A percentile compares a stretch with the other conserved stretches of the same genome.
These are phyloP conservation scores for Galerina sulciceps DNA, from an alignment of 768 basidiomycete genomes.

Conservation along the genomic window DNA sequence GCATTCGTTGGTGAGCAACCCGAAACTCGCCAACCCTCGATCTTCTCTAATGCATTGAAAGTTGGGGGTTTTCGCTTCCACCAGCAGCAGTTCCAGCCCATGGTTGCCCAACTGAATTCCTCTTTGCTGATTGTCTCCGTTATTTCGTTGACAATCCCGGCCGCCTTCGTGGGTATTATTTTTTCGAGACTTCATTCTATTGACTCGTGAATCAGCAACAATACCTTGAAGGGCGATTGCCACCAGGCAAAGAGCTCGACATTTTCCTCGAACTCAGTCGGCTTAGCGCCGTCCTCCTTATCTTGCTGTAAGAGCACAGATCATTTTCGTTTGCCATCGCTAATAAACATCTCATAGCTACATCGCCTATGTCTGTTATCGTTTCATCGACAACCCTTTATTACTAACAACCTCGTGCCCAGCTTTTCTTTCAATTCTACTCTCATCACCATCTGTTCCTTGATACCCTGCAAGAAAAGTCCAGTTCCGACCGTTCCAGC, in stretches of 20 bases:
- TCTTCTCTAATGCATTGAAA: constrained; percentile 7
- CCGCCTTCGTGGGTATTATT: constrained; percentile 51
- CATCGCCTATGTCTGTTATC: constrained; percentile 22
- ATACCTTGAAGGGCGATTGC: constrained; percentile 38
- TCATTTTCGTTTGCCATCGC: neutral
- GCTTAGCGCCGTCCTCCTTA: constrained; percentile 50
- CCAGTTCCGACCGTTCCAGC: constrained; percentile 18
- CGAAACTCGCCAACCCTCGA: neutral
- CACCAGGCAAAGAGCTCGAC: constrained; percentile 38
- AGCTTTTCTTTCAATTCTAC: constrained; percentile 59
- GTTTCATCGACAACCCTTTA: neutral
- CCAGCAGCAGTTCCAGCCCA: constrained; percentile 56
- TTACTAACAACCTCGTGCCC: constrained; percentile 14
- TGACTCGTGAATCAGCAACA: constrained; percentile 30
- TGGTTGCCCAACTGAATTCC: constrained; percentile 67
- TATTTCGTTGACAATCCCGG: constrained; percentile 68
- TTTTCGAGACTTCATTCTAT: neutral
- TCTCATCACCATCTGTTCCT: constrained; percentile 51
- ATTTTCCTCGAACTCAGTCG: constrained; percentile 51
- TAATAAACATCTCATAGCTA: constrained; percentile 9
- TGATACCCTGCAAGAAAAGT: constrained; percentile 34
- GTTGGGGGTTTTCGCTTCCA: constrained; percentile 54
- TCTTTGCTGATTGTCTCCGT: constrained; percentile 72
- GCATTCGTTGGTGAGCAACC: constrained; percentile 75
- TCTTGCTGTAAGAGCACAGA: constrained; percentile 39